A percentile compares a stretch with the other conserved stretches of the same genome.
Conservation (phyloP, 2,329 filamentous ascomycete genomes). For the Microcyclosporella mali region DNA sequence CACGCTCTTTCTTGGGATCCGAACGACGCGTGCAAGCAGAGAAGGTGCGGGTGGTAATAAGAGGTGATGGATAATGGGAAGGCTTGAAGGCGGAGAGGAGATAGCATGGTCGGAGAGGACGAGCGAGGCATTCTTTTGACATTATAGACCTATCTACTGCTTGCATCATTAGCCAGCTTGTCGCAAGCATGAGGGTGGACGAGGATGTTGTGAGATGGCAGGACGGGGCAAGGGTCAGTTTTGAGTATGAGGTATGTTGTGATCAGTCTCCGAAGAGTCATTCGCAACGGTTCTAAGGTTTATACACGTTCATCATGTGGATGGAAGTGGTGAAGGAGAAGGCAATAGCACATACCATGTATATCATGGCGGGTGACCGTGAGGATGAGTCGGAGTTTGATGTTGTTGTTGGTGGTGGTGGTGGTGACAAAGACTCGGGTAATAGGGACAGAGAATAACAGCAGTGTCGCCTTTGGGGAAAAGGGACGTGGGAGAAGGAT, state of each 20-base stretch:
- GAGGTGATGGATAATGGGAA: conserved; percentile 8
- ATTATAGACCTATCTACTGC: conserved; percentile 21
- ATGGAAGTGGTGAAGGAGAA: neutral
- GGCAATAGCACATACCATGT: conserved; percentile 5
- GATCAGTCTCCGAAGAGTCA: conserved; percentile 53
- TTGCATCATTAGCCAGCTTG: conserved; percentile 7
- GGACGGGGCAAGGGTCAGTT: conserved; percentile 1
- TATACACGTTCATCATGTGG: conserved; percentile 20
- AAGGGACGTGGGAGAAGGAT: too few species aligned
- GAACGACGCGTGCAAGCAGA: conserved; percentile 24
- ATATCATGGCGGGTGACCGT: neutral
- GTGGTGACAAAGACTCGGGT: too few species aligned
- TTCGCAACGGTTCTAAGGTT: conserved; percentile 61
- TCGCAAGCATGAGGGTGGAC: neutral
- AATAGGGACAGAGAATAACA: too few species aligned
- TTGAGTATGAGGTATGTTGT: conserved; percentile 33
- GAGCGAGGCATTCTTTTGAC: conserved; percentile 40
- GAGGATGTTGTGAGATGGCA: neutral
- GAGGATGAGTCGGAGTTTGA: too few species aligned
- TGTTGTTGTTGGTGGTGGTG: too few species aligned
- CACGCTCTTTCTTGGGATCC: conserved; percentile 8
- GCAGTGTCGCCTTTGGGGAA: too few species aligned
- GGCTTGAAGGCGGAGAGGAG: conserved; percentile 36
- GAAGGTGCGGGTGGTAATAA: conserved; percentile 48
- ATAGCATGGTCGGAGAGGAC: conserved; percentile 50